Base-by-base conservation (phyloP, 495 filamentous ascomycete species). In the Podospora comata region DNA sequence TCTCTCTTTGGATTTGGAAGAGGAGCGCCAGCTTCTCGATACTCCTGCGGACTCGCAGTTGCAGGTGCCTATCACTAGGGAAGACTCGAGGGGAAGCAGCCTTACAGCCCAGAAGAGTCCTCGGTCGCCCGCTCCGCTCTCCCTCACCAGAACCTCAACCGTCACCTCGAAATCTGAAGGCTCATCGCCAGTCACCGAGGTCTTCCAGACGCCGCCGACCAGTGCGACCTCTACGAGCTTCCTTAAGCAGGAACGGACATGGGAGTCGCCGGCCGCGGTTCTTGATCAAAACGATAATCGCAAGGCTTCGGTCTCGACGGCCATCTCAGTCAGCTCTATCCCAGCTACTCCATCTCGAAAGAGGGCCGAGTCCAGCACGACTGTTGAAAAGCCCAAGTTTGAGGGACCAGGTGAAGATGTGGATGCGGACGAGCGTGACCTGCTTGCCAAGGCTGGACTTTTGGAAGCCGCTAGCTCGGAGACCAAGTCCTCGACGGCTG, bases 1-100 rank as follows among this genome's bases (percentile, higher is more conserved):
- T 65, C 84, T 98, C 15, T 82, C 86, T 0, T 80, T 92, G 78
- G 95, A 97, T 74, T 80, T 98, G 54, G 90, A 92, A 67, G 92
- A 97, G 66, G 92, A 96, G 61, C 78, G 79, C 30, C 79, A 81
- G 54, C 65, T 74, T 20, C 80, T 77, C 56, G 77, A 77, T 16
- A 71, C 77, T 11, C 71, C 78, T 6, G 71, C 65, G 18, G 77
- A 76, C 64, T 76, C 65, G 4, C 34, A 74, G 6, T 72, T 74
- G 18, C 75, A 70, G 62, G 39, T 48, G 9, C 57, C 71, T 13
- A 48, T 76, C 1, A 65, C 68, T 16, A 74, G 69, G 56, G 71
- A 79, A 18, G 77, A 76, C 5, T 74, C 75, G 4, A 77, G 71
- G 60, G 57, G 62, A 53, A 76, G 74, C 68, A 68, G 65, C 27